These are phyloP conservation scores for Thalassiosira hispida DNA, from an alignment of 352 stramenopile species.

Conservation along the genomic window DNA sequence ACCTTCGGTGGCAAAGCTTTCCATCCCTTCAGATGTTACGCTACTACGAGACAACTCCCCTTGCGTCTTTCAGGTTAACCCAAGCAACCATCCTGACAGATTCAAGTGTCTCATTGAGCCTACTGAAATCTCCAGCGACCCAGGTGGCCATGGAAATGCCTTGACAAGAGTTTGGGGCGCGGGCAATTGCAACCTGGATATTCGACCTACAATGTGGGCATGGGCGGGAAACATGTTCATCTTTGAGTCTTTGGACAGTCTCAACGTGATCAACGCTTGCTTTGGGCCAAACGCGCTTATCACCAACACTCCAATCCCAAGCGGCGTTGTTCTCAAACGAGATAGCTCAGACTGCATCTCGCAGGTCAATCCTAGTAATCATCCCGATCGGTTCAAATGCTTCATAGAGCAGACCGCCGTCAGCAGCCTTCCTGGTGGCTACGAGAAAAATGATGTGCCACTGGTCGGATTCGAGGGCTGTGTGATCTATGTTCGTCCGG, in stretches of 20 bases:
- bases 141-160: slow-evolving; percentile 6
- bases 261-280: slow-evolving; percentile 3
- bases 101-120: slow-evolving; percentile 14
- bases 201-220: slow-evolving; percentile 3
- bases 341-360: slow-evolving; percentile 12
- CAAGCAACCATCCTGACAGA: slow-evolving; percentile 20
- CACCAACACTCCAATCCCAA: slow-evolving; percentile 7
- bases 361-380: slow-evolving; percentile 13
- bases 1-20: slow-evolving; percentile 1
- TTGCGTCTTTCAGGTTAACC: slow-evolving; percentile 19
- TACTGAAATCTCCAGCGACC: slow-evolving; percentile 6
- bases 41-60: slow-evolving; percentile 9
- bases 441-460: not conserved
- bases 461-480: not conserved
- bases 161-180: slow-evolving; percentile 13
- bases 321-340: slow-evolving; percentile 7
- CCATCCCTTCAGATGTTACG: slow-evolving; percentile 8
- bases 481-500: not conserved
- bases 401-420: slow-evolving; percentile 15
- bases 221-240: slow-evolving; percentile 9
- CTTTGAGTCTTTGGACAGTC: slow-evolving; percentile 7
- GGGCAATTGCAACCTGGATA: slow-evolving; percentile 4
- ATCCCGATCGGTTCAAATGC: slow-evolving; percentile 17
- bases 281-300: slow-evolving; percentile 11
- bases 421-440: not conserved